Evolutionary conservation across 768 basidiomycete species (phyloP), one percentile per base, ranked within the genome.

Genomic region (Hemileccinum rubropunctum): DNA sequence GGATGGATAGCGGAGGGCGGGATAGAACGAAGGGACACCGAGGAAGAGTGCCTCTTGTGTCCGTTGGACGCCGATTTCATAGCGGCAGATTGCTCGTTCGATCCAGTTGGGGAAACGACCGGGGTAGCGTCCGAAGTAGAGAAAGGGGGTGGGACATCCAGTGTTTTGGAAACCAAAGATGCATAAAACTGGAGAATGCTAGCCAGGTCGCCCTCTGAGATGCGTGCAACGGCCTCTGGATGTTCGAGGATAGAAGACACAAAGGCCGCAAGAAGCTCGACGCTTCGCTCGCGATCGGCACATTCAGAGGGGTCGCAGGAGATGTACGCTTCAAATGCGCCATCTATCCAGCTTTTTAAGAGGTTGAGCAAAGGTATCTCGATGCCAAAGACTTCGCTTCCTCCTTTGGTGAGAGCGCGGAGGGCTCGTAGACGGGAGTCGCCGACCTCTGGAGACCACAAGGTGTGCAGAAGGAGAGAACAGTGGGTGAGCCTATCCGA

Each of bases 401-500:
- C 86, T 35, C 72, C 77, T 52, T 73, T 77, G 32, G 84, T 84
- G 45, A 91, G 72, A 3, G 84, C 79, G 4, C 77, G 69, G 1
- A 90, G 71, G 2, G 88, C 86, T 53, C 82, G 84, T 59, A 84
- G 80, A 17, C 84, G 77, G 1, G 80, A 71, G 55, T 88, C 86
- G 76, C 88, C 88, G 0, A 87, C 68, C 21, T 90, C 88, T n/a
- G 68, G 54, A 3, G 71, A 73, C 88, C 88, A 90, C 0, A 73
- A 65, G 1, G 65, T 68, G 3, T 70, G 61, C 3, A 81, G 68
- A 62, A 91, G 83, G 28, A 89, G 69, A 14, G 83, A 78, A 45
- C 89, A 81, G 51, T 82, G 84, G 0, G 81, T 72, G 10, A 86
- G 65, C 23, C 82, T 73, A 50, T 90, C 87, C 1, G 80, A 72